A percentile compares a stretch with the other conserved stretches of the same genome.
phyloP scores from a whole-genome alignment of 2,329 filamentous ascomycete species.

The Exophiala dermatitidis region DNA sequence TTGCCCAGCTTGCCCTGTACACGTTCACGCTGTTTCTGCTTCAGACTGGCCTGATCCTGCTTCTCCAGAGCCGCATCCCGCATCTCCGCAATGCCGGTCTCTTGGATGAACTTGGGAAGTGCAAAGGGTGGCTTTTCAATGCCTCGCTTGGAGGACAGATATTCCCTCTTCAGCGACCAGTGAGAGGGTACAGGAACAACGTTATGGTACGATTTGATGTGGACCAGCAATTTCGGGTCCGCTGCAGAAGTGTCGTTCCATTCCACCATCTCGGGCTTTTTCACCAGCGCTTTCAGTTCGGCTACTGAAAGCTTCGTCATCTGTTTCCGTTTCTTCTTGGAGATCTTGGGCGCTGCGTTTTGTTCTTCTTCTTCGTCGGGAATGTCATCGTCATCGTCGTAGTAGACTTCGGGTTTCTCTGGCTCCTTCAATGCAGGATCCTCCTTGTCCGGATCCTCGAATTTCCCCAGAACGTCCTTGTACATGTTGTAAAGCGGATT shows the following conservation, averaged over 20 bases:
- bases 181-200: constrained; percentile 89
- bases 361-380: constrained; percentile 70
- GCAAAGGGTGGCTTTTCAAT: constrained; percentile 93
- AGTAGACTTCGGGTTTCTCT: constrained; percentile 80
- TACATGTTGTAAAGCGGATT: constrained; percentile 79
- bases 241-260: constrained; percentile 93
- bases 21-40: constrained; percentile 90
- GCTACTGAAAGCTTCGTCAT: constrained; percentile 89
- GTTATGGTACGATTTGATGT: constrained; percentile 92
- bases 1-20: constrained; percentile 95
- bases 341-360: constrained; percentile 64
- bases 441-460: constrained; percentile 59
- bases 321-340: constrained; percentile 91
- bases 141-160: constrained; percentile 91
- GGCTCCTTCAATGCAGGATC: constrained; percentile 57
- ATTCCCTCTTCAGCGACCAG: constrained; percentile 95
- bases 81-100: constrained; percentile 97
- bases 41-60: constrained; percentile 81
- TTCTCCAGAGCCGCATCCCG: constrained; percentile 93
- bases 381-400: constrained; percentile 76
- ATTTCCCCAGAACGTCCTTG: constrained; percentile 73
- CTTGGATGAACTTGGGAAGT: constrained; percentile 91
- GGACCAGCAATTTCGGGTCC: constrained; percentile 80
- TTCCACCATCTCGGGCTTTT: constrained; percentile 88
- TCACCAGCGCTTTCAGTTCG: constrained; percentile 85